phyloP scores from a whole-genome alignment of 2,329 filamentous ascomycete genomes.

The Colletotrichum costaricense region DNA sequence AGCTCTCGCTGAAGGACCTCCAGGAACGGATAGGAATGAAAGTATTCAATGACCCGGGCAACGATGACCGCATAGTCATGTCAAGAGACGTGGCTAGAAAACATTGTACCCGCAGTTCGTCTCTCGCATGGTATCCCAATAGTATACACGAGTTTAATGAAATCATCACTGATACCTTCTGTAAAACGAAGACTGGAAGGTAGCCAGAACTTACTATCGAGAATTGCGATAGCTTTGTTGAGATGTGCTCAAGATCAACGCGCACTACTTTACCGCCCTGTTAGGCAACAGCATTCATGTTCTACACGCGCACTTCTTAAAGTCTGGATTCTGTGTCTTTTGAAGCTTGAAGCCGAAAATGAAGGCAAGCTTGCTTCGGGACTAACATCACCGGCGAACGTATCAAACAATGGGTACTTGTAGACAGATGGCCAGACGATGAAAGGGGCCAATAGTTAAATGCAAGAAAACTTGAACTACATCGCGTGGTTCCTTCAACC shows the following conservation, averaged over 20 bases:
- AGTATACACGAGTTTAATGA: not conserved
- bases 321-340: too few species aligned
- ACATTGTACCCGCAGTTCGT: not conserved
- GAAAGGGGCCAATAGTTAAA: too few species aligned
- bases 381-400: too few species aligned
- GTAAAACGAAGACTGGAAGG: not conserved
- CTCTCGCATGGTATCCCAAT: not conserved
- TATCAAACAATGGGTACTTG: too few species aligned
- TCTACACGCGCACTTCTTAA: too few species aligned
- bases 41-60: not conserved
- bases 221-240: not conserved
- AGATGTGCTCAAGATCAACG: not conserved
- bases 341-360: too few species aligned
- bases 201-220: not conserved
- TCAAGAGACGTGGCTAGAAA: not conserved
- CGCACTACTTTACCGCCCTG: too few species aligned
- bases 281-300: too few species aligned
- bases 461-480: too few species aligned
- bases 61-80: not conserved
- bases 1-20: not conserved
- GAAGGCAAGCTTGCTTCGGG: too few species aligned
- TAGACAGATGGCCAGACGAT: too few species aligned
- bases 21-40: not conserved
- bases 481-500: too few species aligned
- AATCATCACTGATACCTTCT: not conserved